These are phyloP conservation scores for Syzygium aromaticum DNA, from an alignment of 345 rosid genomes.

Conservation along the genomic window DNA sequence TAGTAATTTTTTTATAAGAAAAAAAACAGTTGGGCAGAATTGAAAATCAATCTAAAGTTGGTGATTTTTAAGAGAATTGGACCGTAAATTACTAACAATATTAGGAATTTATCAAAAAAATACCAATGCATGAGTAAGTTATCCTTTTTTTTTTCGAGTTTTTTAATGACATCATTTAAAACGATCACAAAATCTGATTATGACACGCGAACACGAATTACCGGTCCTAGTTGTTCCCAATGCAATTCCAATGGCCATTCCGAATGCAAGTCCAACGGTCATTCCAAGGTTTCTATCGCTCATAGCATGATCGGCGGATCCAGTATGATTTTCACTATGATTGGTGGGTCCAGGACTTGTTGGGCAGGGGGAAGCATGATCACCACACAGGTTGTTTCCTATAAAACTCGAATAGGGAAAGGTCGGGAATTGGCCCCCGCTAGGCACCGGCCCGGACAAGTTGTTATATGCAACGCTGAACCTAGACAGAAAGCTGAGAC, in stretches of 20 bases:
- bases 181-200: neutral
- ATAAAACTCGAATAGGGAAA: neutral
- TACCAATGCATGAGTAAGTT: neutral
- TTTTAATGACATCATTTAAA: neutral
- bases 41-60: neutral
- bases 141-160: neutral
- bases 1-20: too few relatives aligned
- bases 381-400: constrained; percentile 45
- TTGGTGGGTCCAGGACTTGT: neutral
- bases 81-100: neutral
- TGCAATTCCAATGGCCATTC: neutral
- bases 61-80: neutral
- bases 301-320: neutral
- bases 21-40: neutral
- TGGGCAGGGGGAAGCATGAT: constrained; percentile 31
- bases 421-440: neutral
- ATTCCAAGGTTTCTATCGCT: neutral
- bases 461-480: neutral
- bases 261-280: neutral
- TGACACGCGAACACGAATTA: neutral
- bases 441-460: neutral
- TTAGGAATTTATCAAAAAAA: too few relatives aligned
- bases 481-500: neutral
- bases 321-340: neutral
- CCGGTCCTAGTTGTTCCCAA: neutral